Base-by-base conservation (phyloP, 768 basidiomycete genomes). In the Leccinum barrowsii region DNA sequence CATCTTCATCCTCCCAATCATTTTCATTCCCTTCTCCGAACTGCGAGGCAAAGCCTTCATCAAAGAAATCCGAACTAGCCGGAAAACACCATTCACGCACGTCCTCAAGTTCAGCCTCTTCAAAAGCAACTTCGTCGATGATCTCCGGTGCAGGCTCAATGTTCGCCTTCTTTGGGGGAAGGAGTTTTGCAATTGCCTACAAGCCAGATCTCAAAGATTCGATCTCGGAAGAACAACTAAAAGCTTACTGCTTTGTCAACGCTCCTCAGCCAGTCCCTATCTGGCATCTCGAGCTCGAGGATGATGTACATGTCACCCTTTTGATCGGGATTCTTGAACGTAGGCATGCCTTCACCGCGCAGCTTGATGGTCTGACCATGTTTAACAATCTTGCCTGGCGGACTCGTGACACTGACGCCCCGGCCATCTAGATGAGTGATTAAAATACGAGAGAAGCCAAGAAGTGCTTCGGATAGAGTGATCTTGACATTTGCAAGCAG, bases 361-460 rank as follows among this genome's bases (percentile, higher is more conserved):
- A 97, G 67, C 17, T 88, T 78, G 59, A 94, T 89, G 21, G 85
- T 83, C 62, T 89, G 85, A 11, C 85, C 85, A 4, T 85, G 80
- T 60, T 85, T 84, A 67, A 95, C 82, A 28, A 94, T 83, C 70
- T 87, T 89, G 7, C 87, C 85, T 1, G 83, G 79, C 5, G 90
- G 90, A 63, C 84, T 87, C 0, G 84, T 75, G 12, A 97, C 83
- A 37, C 84, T 85, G 53, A 98, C 80, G n/a, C 94, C 94, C 13
- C 94, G 85, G 10, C 94, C 94, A 68, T 99, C 96, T 30, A 99
- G 80, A 71, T 99, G 96, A 7, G 87, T 90, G 57, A 99, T 77
- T 22, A 97, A 75, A 61, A 98, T 87, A 26, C 96, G 85, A 50
- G 87, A 90, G 76, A 99, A 95, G n/a, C 96, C 96, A 54, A 97